Evolutionary conservation across 1,139 yeast species (phyloP).

Genomic region (Suhomyces chickasaworum): DNA sequence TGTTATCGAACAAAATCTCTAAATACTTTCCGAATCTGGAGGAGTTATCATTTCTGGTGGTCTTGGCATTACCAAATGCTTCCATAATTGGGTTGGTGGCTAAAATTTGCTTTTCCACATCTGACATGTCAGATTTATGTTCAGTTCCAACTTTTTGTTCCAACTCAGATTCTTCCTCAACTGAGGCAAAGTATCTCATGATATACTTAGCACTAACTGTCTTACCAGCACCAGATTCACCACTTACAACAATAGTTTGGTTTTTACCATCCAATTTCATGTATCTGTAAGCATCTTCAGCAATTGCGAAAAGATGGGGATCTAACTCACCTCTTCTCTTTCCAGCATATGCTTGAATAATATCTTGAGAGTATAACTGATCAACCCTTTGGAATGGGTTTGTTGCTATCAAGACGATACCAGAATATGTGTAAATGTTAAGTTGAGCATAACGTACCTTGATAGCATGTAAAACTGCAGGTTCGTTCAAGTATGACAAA

Average conservation of each 20-base stretch:
- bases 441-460: slow-evolving; percentile 84
- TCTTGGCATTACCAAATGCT: slow-evolving; percentile 97
- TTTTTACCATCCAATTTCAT: slow-evolving; percentile 84
- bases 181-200: slow-evolving; percentile 97
- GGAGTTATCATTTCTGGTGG: slow-evolving; percentile 95
- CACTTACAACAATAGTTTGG: slow-evolving; percentile 95
- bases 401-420: slow-evolving; percentile 94
- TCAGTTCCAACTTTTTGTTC: slow-evolving; percentile 39
- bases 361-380: slow-evolving; percentile 86
- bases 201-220: slow-evolving; percentile 96
- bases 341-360: slow-evolving; percentile 92
- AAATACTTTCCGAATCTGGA: slow-evolving; percentile 96
- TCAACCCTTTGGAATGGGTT: slow-evolving; percentile 94
- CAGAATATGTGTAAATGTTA: slow-evolving; percentile 92
- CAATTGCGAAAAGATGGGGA: slow-evolving; percentile 96
- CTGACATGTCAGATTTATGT: slow-evolving; percentile 74
- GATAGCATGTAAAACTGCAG: slow-evolving; percentile 94
- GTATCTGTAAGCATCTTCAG: slow-evolving; percentile 96
- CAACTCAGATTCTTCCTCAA: slow-evolving; percentile 61
- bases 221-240: slow-evolving; percentile 99
- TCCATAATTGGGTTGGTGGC: slow-evolving; percentile 99
- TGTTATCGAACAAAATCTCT: slow-evolving; percentile 79
- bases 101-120: slow-evolving; percentile 89
- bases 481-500: slow-evolving; percentile 90
- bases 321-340: slow-evolving; percentile 91